Percentiles rank a stretch among this genome's conserved stretches.
phyloP scores from a whole-genome alignment of 352 stramenopile species.

The Discostella stelligera region DNA sequence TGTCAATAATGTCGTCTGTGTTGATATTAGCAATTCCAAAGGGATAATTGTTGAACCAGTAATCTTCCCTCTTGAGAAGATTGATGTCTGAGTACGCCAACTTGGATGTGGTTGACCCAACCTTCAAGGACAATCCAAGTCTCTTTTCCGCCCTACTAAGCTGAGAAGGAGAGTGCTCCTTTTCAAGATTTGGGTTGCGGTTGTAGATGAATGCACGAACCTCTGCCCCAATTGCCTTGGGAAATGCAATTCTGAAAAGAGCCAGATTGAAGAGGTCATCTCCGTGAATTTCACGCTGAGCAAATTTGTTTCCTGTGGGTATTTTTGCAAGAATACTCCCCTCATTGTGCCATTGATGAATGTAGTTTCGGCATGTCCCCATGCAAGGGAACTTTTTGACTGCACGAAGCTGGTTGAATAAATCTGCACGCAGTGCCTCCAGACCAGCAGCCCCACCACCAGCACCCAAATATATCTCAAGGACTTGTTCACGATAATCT shows the following conservation, averaged over 20 bases:
- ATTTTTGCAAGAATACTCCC: no score
- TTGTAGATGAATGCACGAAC: background rate
- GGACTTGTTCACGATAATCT: background rate
- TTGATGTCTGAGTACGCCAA: background rate
- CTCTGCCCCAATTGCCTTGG: no score
- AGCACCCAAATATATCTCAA: background rate
- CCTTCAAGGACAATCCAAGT: slow-evolving; percentile 6
- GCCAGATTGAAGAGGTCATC: no score
- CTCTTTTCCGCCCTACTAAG: background rate
- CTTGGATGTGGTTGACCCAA: background rate
- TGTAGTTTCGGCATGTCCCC: no score
- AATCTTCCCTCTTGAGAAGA: slow-evolving; percentile 1
- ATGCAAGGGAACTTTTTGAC: no score
- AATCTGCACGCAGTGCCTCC: background rate
- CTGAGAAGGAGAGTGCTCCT: background rate
- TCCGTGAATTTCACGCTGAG: no score
- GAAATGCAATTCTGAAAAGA: no score
- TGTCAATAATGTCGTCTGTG: background rate
- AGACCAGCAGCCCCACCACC: background rate
- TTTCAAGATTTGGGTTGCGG: background rate
- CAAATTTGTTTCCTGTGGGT: no score
- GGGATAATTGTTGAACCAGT: slow-evolving; percentile 3
- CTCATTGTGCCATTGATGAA: no score
- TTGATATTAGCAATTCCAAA: background rate
- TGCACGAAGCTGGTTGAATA: no score